Evolutionary conservation across 176 grass and related monocot genomes (phyloP).

Genomic region (Bonia amplexicaulis): DNA sequence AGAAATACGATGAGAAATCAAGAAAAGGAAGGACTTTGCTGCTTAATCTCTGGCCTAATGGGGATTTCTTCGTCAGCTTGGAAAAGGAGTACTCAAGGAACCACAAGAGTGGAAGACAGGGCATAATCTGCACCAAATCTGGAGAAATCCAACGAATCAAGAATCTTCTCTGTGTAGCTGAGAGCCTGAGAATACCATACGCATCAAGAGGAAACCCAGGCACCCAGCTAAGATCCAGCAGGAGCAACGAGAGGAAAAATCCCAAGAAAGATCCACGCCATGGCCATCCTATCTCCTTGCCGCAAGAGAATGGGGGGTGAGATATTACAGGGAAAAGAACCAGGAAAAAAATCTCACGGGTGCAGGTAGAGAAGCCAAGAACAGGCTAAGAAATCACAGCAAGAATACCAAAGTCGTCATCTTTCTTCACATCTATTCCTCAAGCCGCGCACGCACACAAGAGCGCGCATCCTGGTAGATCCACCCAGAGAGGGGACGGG

Average conservation of each 20-base stretch:
- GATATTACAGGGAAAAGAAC: background rate
- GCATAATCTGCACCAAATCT: slow-evolving; percentile 29
- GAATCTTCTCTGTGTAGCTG: background rate
- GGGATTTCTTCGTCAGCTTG: slow-evolving; percentile 20
- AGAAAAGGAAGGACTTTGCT: slow-evolving; percentile 26
- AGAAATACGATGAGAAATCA: slow-evolving; percentile 19
- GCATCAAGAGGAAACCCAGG: slow-evolving; percentile 3
- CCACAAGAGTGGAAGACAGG: slow-evolving; percentile 1
- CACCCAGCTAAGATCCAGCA: slow-evolving; percentile 36
- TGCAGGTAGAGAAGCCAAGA: background rate
- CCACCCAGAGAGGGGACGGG: background rate
- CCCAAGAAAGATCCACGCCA: slow-evolving; percentile 8
- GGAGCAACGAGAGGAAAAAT: background rate
- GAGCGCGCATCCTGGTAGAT: slow-evolving; percentile 22
- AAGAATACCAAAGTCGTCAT: slow-evolving; percentile 1
- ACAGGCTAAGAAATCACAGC: slow-evolving; percentile 1
- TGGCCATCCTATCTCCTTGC: background rate
- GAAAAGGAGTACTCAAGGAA: background rate
- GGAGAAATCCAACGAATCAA: slow-evolving; percentile 6
- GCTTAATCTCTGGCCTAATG: slow-evolving; percentile 27
- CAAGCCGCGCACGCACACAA: background rate
- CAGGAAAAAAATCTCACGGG: background rate
- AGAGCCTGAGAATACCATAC: background rate
- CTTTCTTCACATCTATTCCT: slow-evolving; percentile 10
- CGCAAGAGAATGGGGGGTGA: background rate